phyloP scores from a whole-genome alignment of 805 yeast species.

The Pichia nanzhaoensis region DNA sequence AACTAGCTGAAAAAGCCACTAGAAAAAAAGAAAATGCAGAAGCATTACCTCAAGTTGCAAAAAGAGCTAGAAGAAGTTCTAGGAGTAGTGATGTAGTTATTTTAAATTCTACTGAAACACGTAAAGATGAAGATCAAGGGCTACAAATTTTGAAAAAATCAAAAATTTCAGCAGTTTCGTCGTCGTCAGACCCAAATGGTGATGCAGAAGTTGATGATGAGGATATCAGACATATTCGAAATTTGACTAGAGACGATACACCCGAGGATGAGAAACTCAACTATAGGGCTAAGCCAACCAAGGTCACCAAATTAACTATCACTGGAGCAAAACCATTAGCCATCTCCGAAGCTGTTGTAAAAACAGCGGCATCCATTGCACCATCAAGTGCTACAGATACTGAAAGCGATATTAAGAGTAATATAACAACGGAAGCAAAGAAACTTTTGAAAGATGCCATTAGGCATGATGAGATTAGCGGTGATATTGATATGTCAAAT shows the following conservation, averaged over 20 bases:
- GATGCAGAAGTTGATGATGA: conserved; percentile 1
- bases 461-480: conserved; percentile 22
- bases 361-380: not conserved
- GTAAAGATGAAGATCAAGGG: no score
- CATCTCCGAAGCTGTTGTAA: no score
- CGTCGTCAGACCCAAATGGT: not conserved
- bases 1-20: conserved; percentile 1
- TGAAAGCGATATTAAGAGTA: no score
- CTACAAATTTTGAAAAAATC: no score
- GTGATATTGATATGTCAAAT: conserved; percentile 21
- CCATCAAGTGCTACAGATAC: not conserved
- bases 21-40: not conserved
- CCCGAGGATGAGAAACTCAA: conserved; percentile 6
- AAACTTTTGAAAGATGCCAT: conserved; percentile 12
- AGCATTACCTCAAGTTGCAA: not conserved
- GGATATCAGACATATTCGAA: not conserved
- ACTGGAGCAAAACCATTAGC: not conserved
- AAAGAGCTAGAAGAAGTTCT: not conserved
- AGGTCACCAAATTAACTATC: conserved; percentile 3
- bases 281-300: conserved; percentile 8
- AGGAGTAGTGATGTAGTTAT: not conserved
- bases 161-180: not conserved
- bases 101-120: no score
- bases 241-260: conserved; percentile 9
- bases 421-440: not conserved